phyloP scores from a whole-genome alignment of 2,329 filamentous ascomycete genomes.

The Cladosporium sp. region DNA sequence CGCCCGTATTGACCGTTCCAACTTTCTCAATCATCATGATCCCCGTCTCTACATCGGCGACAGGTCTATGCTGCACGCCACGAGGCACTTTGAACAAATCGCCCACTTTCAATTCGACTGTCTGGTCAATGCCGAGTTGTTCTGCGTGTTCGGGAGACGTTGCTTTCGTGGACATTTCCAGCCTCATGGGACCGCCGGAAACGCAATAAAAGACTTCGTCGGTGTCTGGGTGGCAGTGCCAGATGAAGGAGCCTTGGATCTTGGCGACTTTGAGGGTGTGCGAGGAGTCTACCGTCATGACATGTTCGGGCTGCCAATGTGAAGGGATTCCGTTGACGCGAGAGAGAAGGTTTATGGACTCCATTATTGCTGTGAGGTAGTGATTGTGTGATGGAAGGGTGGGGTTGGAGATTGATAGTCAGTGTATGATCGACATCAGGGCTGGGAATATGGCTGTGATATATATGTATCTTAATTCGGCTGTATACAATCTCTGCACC shows the following conservation, averaged over 20 bases:
- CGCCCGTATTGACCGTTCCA: constrained; percentile 23
- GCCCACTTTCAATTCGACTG: constrained; percentile 28
- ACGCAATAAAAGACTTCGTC: constrained; percentile 42
- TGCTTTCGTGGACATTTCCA: constrained; percentile 24
- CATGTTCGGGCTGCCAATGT: constrained; percentile 16
- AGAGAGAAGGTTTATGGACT: constrained; percentile 13
- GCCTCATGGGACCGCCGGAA: constrained; percentile 24
- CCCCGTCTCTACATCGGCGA: constrained; percentile 31
- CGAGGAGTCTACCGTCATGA: constrained; percentile 29
- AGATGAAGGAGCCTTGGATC: constrained; percentile 39
- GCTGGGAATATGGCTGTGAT: too few species aligned
- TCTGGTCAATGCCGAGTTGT: constrained; percentile 24
- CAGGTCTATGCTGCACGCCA: constrained; percentile 37
- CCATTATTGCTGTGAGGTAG: not conserved
- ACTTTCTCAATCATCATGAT: constrained; percentile 39
- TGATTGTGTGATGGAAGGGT: not conserved
- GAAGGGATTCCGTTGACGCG: constrained; percentile 26
- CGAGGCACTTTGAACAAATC: constrained; percentile 36
- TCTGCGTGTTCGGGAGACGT: constrained; percentile 28
- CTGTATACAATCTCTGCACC: not conserved
- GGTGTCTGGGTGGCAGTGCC: constrained; percentile 39
- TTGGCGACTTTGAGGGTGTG: constrained; percentile 40
- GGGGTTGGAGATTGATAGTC: not conserved
- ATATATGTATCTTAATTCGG: too few species aligned
- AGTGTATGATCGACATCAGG: too few species aligned